phyloP scores from a whole-genome alignment of 176 grass and related monocot genomes.

The Musa acuminata region DNA sequence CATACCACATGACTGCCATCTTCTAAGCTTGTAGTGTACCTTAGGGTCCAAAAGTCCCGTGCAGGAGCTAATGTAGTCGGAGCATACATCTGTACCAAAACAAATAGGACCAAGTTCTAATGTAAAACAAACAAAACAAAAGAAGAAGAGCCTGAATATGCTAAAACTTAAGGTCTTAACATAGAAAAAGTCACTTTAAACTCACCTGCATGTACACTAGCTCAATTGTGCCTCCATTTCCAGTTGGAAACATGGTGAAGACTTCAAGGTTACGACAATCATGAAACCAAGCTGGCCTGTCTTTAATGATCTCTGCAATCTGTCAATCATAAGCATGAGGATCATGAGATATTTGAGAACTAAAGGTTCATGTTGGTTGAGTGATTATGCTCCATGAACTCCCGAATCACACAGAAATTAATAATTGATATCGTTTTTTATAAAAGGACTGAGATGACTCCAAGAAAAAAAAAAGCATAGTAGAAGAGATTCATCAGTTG shows the following conservation, averaged over 20 bases:
- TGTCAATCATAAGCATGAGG: slow-evolving; percentile 21
- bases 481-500: background rate
- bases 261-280: slow-evolving; percentile 97
- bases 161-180: slow-evolving; percentile 7
- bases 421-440: background rate
- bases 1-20: slow-evolving; percentile 89
- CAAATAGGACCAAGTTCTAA: background rate
- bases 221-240: slow-evolving; percentile 89
- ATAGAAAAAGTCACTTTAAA: background rate
- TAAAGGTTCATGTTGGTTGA: background rate
- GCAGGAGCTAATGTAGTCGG: slow-evolving; percentile 94
- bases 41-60: slow-evolving; percentile 90
- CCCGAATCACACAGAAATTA: background rate
- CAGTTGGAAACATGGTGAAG: slow-evolving; percentile 74
- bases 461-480: background rate
- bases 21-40: slow-evolving; percentile 76
- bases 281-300: slow-evolving; percentile 76
- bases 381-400: background rate
- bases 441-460: background rate
- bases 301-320: slow-evolving; percentile 91
- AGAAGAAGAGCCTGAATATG: background rate
- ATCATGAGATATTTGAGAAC: slow-evolving; percentile 14
- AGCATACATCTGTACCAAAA: slow-evolving; percentile 68
- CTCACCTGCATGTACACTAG: slow-evolving; percentile 91
- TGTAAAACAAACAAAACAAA: slow-evolving; percentile 6